Conservation (phyloP, 768 basidiomycete species). For the Ephemerocybe angulata region DNA sequence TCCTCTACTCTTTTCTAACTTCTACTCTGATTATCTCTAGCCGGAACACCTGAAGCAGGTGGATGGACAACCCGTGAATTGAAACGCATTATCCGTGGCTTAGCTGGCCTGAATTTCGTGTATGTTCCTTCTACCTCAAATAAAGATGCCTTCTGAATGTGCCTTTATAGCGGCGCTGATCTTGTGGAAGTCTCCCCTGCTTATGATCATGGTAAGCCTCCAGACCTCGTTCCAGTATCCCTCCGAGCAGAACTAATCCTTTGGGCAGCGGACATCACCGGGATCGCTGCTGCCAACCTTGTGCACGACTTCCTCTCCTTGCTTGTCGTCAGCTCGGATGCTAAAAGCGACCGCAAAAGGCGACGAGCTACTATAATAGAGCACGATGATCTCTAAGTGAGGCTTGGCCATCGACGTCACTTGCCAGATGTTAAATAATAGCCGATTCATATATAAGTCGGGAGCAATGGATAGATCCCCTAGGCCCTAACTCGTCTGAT, state of each 20-base stretch:
- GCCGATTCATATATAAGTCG: too few species aligned
- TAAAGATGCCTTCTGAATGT: neutral
- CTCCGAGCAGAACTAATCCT: neutral
- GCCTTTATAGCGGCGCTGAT: slow-evolving; percentile 54
- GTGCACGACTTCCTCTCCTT: slow-evolving; percentile 67
- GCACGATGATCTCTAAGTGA: too few species aligned
- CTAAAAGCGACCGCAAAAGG: too few species aligned
- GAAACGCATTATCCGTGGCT: slow-evolving; percentile 75
- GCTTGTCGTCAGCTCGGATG: too few species aligned
- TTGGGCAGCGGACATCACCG: slow-evolving; percentile 57
- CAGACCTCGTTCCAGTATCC: slow-evolving; percentile 3
- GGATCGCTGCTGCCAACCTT: slow-evolving; percentile 64
- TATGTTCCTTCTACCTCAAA: slow-evolving; percentile 29
- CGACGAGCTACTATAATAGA: too few species aligned
- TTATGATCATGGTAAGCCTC: slow-evolving; percentile 58
- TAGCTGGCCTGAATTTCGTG: slow-evolving; percentile 79
- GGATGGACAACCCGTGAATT: slow-evolving; percentile 84
- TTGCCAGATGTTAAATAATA: too few species aligned
- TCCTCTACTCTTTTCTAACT: too few species aligned
- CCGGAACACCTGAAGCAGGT: slow-evolving; percentile 81
- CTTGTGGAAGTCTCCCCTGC: slow-evolving; percentile 73
- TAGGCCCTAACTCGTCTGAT: too few species aligned
- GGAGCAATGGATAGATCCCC: too few species aligned
- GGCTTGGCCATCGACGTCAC: too few species aligned
- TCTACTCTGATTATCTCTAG: slow-evolving; percentile 30